A percentile compares a stretch with the other conserved stretches of the same genome.
These are phyloP conservation scores for Phytophthora meadii DNA, from an alignment of 352 stramenopile species.

Conservation along the genomic window DNA sequence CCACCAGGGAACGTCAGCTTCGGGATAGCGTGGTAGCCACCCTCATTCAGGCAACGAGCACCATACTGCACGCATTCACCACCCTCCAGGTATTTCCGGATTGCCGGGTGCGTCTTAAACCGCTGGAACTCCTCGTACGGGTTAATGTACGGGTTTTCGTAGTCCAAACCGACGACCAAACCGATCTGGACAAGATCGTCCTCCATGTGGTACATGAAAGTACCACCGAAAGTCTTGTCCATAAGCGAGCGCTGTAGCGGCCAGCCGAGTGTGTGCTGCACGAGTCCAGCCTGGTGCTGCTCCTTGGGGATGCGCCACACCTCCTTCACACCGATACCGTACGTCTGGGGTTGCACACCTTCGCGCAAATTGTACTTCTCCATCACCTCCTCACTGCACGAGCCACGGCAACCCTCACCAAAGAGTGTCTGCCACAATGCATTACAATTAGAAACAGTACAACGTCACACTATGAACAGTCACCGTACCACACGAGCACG, in stretches of 20 bases:
- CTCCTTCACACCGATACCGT: conserved; percentile 99
- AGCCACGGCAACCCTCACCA: conserved; percentile 97
- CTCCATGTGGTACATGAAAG: conserved; percentile 99
- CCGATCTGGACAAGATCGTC: conserved; percentile 96
- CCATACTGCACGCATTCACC: conserved; percentile 98
- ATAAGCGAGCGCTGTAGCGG: conserved; percentile 93
- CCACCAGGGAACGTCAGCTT: conserved; percentile 98
- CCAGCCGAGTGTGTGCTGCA: conserved; percentile 99
- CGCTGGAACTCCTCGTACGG: conserved; percentile 99
- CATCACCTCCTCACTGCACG: conserved; percentile 97
- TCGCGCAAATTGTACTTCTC: conserved; percentile 96
- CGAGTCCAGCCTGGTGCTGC: conserved; percentile 93
- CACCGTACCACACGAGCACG: conserved; percentile 79
- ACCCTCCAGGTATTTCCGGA: conserved; percentile 94
- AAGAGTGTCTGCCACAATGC: conserved; percentile 94
- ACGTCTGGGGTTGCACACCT: conserved; percentile 94
- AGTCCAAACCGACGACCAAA: conserved; percentile 98
- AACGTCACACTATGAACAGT: not conserved
- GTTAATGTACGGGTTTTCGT: conserved; percentile 99
- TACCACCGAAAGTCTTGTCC: conserved; percentile 97
- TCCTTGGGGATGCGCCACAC: conserved; percentile 93
- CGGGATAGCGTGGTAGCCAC: conserved; percentile 97
- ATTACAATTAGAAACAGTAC: conserved; percentile 13
- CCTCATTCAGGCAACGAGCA: conserved; percentile 94
- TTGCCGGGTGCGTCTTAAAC: conserved; percentile 98